Evolutionary conservation across 176 grass and related monocot genomes (phyloP).

Genomic region (Luzula sylvatica): DNA sequence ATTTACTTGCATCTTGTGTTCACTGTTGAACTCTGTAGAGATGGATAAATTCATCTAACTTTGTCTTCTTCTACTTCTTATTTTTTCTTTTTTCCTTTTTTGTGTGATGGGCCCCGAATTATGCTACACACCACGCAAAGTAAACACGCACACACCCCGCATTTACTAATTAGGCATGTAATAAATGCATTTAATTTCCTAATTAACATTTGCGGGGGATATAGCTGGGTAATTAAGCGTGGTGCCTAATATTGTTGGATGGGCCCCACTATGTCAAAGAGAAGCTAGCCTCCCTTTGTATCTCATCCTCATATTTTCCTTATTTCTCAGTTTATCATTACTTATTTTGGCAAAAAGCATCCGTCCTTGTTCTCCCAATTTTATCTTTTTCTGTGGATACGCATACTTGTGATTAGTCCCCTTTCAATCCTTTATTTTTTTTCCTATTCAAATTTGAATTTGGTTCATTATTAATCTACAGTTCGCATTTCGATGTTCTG

Average conservation of each 20-base stretch:
- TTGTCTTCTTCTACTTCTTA: not conserved
- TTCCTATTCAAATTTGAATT: too few species aligned
- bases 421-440: not conserved
- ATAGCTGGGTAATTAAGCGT: too few species aligned
- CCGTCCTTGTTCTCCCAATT: not conserved
- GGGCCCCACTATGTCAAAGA: constrained; percentile 11
- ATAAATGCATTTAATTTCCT: too few species aligned
- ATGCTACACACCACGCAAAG: too few species aligned
- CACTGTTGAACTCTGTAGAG: not conserved
- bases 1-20: too few species aligned
- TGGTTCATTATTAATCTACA: too few species aligned
- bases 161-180: too few species aligned
- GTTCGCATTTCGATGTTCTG: too few species aligned
- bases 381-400: not conserved
- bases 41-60: not conserved
- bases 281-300: constrained; percentile 22
- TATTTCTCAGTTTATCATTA: not conserved
- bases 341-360: constrained; percentile 1
- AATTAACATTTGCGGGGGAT: too few species aligned
- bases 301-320: constrained; percentile 21
- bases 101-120: not conserved
- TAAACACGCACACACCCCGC: too few species aligned
- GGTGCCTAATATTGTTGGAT: too few species aligned
- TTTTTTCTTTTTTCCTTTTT: not conserved
- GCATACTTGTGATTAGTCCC: constrained; percentile 7